Conservation (phyloP, 2,329 filamentous ascomycete species). For the Trichoderma afroharzianum region DNA sequence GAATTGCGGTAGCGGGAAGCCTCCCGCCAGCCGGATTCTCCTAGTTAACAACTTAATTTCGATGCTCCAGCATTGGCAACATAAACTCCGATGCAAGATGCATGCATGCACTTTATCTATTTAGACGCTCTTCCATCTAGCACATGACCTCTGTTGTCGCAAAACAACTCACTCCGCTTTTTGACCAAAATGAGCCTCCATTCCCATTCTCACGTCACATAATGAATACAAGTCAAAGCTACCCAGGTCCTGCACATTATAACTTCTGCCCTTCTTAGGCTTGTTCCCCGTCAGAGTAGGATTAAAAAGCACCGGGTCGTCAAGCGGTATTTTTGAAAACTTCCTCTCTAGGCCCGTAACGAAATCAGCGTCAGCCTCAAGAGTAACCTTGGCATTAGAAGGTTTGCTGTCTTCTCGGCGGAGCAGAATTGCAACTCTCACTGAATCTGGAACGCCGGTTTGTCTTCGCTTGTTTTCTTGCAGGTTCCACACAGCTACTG, state of each 20-base stretch:
- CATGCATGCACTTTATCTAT: background rate
- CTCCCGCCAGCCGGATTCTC: background rate
- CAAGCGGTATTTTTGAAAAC: background rate
- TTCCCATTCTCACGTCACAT: background rate
- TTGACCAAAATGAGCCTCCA: background rate
- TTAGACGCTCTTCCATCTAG: background rate
- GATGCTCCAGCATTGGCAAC: background rate
- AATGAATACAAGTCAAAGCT: background rate
- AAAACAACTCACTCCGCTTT: background rate
- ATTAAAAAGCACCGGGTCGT: background rate
- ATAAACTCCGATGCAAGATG: background rate
- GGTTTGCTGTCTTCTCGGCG: background rate
- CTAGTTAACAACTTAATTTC: background rate
- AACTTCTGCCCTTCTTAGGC: background rate
- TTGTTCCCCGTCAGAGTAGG: background rate
- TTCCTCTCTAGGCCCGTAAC: background rate
- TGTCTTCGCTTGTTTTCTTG: background rate
- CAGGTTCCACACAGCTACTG: background rate
- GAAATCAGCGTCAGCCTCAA: background rate
- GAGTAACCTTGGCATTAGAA: conserved; percentile 4
- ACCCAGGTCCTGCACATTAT: background rate
- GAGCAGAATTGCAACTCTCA: background rate
- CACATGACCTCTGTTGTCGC: background rate
- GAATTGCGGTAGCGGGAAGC: background rate
- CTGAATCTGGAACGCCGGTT: background rate